These are phyloP conservation scores for Boletellus emodensis DNA, from an alignment of 768 basidiomycete species.

Conservation along the genomic window DNA sequence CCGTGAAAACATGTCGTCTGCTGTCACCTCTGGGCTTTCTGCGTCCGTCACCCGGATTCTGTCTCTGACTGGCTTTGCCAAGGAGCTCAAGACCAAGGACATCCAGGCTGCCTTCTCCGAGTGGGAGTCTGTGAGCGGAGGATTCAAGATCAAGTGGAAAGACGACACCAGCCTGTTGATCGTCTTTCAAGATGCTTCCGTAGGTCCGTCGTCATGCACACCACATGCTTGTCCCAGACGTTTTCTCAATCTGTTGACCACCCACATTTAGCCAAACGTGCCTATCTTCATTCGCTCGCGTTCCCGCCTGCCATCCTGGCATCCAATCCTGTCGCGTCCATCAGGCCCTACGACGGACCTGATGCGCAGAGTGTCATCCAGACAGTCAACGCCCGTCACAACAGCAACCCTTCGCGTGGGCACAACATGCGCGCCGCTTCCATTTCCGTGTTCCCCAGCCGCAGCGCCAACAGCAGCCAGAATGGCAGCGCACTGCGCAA, in stretches of 20 bases:
- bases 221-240: background rate
- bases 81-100: conserved; percentile 96
- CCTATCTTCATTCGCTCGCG: conserved; percentile 83
- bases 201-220: conserved; percentile 60
- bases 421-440: conserved; percentile 69
- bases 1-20: conserved; percentile 46
- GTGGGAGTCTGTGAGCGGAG: conserved; percentile 81
- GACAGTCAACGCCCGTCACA: conserved; percentile 72
- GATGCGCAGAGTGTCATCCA: conserved; percentile 88
- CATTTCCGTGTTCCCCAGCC: conserved; percentile 59
- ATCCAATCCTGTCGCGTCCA: conserved; percentile 51
- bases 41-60: conserved; percentile 97
- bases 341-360: conserved; percentile 91
- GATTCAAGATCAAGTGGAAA: conserved; percentile 98
- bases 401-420: conserved; percentile 59
- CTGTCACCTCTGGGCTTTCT: conserved; percentile 77
- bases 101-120: conserved; percentile 88
- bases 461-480: conserved; percentile 40
- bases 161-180: conserved; percentile 95
- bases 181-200: conserved; percentile 86
- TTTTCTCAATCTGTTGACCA: background rate
- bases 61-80: conserved; percentile 85
- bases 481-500: conserved; percentile 28
- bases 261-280: conserved; percentile 22
- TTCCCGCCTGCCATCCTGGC: conserved; percentile 70